Conservation (phyloP, 2,329 filamentous ascomycete genomes). For the Penicillium sp. region DNA sequence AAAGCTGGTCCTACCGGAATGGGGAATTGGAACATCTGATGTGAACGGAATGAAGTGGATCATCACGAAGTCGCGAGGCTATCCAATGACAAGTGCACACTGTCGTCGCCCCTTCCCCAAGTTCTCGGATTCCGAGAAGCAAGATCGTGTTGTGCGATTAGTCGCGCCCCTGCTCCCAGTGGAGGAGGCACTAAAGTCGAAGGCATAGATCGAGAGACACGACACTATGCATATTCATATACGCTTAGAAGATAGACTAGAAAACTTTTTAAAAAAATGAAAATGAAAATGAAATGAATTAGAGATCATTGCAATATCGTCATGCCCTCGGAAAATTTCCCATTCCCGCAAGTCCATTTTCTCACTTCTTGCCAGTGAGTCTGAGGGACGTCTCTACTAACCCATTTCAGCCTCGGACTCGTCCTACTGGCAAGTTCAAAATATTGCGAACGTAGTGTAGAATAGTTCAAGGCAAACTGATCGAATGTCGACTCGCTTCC, state of each 20-base stretch:
- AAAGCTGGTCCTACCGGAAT: slow-evolving; percentile 54
- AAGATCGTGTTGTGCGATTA: neutral
- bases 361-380: slow-evolving; percentile 41
- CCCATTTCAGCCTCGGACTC: slow-evolving; percentile 35
- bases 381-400: slow-evolving; percentile 37
- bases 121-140: slow-evolving; percentile 37
- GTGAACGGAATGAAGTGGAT: slow-evolving; percentile 63
- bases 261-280: neutral
- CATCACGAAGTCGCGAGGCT: slow-evolving; percentile 56
- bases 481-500: slow-evolving; percentile 7
- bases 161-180: neutral
- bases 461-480: neutral
- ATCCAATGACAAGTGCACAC: slow-evolving; percentile 52
- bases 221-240: neutral
- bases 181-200: neutral
- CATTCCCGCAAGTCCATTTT: slow-evolving; percentile 37
- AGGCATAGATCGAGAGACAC: neutral
- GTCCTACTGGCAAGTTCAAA: slow-evolving; percentile 33
- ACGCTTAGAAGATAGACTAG: neutral
- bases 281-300: neutral
- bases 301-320: neutral
- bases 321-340: slow-evolving; percentile 28
- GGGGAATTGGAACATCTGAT: slow-evolving; percentile 58
- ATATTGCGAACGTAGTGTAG: neutral
- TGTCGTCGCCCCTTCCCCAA: slow-evolving; percentile 56